Conservation (phyloP, 148 eudicot species). For the Rhododendron henanense region DNA sequence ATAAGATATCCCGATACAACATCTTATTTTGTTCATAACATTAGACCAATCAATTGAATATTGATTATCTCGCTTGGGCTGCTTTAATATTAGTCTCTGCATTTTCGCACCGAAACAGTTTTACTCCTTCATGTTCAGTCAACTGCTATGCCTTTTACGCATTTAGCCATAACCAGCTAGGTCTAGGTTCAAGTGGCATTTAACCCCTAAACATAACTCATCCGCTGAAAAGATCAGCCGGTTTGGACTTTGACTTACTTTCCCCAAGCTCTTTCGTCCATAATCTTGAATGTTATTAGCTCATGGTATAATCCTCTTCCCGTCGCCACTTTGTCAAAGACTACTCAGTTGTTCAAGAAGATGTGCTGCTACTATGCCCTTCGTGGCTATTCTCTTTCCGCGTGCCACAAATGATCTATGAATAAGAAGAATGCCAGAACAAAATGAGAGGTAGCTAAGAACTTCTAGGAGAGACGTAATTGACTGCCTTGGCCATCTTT, state of each 20-base stretch:
- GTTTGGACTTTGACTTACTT: neutral
- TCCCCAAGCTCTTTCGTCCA: neutral
- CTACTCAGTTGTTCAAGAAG: neutral
- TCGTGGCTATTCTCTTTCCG: neutral
- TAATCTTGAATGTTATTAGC: neutral
- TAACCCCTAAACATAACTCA: neutral
- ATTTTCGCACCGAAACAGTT: neutral
- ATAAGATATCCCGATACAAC: neutral
- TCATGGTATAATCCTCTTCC: neutral
- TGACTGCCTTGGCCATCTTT: neutral
- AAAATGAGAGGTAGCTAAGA: neutral
- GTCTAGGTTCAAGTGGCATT: neutral
- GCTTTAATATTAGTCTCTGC: neutral
- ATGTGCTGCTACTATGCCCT: neutral
- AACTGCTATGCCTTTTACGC: neutral
- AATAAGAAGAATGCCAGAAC: neutral
- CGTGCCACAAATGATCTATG: neutral
- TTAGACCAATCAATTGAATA: neutral
- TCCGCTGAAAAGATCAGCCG: neutral
- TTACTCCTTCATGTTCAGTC: neutral
- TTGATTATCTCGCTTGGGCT: neutral
- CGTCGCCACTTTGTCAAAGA: neutral
- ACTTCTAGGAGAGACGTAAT: neutral
- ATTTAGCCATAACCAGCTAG: neutral
- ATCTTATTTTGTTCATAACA: neutral